Evolutionary conservation across 192 early-diverging fungal species (phyloP), one percentile per base, ranked within the genome.

Genomic region (Dimargaris cristalligena): DNA sequence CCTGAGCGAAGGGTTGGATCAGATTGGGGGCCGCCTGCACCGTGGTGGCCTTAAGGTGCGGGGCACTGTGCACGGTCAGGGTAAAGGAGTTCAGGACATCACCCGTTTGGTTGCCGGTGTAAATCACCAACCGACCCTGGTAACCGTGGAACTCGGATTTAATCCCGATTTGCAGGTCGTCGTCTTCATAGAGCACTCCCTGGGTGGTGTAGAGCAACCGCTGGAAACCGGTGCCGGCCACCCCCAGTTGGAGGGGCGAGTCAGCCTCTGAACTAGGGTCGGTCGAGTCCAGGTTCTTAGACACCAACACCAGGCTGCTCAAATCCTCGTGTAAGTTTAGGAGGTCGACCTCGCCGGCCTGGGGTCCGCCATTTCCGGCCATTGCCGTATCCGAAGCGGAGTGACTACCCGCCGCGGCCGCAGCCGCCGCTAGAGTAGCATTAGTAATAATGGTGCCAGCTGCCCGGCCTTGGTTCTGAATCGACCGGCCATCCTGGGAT

Each of bases 111-210:
- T 99, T 99, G 31, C 88, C 86, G 54, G 89, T 78, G 60, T 91
- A 99, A 28, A 99, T 62, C 51, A 89, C 94, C 23, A 99, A 59
- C 16, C 93, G 81, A 10, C 94, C 96, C 9, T 88, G 73, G 11
- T 89, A 79, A 20, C 80, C 80, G 65, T 95, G 90, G 66, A 93
- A 99, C 63, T 97, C 94, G 0, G 88, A 82, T 59, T 97, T 92
- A 52, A 98, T 58, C 13, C 91, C 91, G 28, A 99, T 79, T 61
- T 96, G 91, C 44, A 98, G 64, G 58, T 83, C 81, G 8, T 74
- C 73, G 65, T 96, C 91, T 68, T 95, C 91, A 65, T 89, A 93
- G 33, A 99, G 63, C 0, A 99, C 82, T 4, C 97, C 97, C 69
- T 95, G 91, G 46, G 69, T 59, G 3, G 75, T 73, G 66, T 76